Conservation (phyloP, 2,329 filamentous ascomycete species). For the Neonectria sp. region DNA sequence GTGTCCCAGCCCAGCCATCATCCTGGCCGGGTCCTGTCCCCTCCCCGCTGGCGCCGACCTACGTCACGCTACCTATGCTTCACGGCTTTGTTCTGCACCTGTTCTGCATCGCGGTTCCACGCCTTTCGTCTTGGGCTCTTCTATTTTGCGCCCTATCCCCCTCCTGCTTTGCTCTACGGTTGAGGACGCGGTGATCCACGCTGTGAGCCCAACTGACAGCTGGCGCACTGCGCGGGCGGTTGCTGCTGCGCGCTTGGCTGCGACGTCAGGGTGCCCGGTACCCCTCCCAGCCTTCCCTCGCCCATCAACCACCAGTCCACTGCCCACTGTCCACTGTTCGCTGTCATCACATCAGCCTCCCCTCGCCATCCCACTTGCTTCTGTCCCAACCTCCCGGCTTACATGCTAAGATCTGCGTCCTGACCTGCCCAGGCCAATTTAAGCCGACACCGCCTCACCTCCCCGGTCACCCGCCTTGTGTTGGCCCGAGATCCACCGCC, state of each 20-base stretch:
- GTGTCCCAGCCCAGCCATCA: slow-evolving; percentile 23
- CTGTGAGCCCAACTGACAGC: slow-evolving; percentile 20
- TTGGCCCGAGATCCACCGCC: slow-evolving; percentile 33
- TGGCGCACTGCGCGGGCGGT: slow-evolving; percentile 11
- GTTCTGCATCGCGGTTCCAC: slow-evolving; percentile 25
- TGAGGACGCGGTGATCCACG: slow-evolving; percentile 12
- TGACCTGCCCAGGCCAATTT: slow-evolving; percentile 17
- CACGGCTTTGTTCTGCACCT: slow-evolving; percentile 34
- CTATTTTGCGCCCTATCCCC: background rate
- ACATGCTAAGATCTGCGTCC: slow-evolving; percentile 16
- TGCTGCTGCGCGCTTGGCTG: slow-evolving; percentile 39
- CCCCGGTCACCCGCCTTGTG: slow-evolving; percentile 20
- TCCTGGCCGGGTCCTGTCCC: slow-evolving; percentile 23
- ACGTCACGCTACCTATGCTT: slow-evolving; percentile 42
- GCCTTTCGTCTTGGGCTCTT: slow-evolving; percentile 18
- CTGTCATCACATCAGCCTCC: slow-evolving; percentile 20
- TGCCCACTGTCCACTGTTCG: background rate
- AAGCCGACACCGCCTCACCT: slow-evolving; percentile 24
- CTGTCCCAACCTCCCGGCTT: slow-evolving; percentile 20
- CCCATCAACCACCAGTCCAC: background rate
- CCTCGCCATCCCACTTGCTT: slow-evolving; percentile 18
- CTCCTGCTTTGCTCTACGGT: background rate
- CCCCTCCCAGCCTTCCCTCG: slow-evolving; percentile 23
- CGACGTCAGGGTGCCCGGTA: slow-evolving; percentile 31
- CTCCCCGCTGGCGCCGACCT: slow-evolving; percentile 41